A percentile compares a stretch with the other conserved stretches of the same genome.
phyloP scores from a whole-genome alignment of 2,329 filamentous ascomycete genomes.

The Blastomyces gilchristii region DNA sequence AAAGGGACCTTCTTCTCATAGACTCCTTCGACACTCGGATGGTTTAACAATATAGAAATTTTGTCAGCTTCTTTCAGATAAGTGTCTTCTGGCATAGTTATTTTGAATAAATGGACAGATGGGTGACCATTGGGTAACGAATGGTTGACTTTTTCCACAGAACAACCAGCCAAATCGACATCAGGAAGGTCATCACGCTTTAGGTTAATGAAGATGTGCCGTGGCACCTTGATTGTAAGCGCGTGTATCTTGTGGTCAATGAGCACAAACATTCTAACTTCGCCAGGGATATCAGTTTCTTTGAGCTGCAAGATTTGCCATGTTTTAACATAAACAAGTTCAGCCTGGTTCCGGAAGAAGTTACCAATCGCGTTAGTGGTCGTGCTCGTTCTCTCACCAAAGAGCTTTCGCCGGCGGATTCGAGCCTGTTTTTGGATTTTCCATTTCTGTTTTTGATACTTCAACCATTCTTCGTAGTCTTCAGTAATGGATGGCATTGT shows the following conservation, averaged over 20 bases:
- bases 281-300: conserved; percentile 70
- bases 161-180: conserved; percentile 73
- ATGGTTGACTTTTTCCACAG: conserved; percentile 86
- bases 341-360: conserved; percentile 84
- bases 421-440: conserved; percentile 91
- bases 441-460: conserved; percentile 98
- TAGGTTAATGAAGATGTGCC: conserved; percentile 83
- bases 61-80: conserved; percentile 80
- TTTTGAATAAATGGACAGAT: conserved; percentile 86
- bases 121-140: conserved; percentile 91
- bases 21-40: conserved; percentile 89
- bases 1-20: conserved; percentile 91
- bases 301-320: conserved; percentile 91
- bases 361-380: conserved; percentile 53
- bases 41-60: conserved; percentile 73
- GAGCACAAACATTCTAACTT: conserved; percentile 79
- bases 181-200: conserved; percentile 80
- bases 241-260: conserved; percentile 88
- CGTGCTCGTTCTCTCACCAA: conserved; percentile 66
- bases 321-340: conserved; percentile 77
- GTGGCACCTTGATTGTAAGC: conserved; percentile 78
- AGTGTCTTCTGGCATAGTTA: conserved; percentile 77
- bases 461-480: conserved; percentile 77
- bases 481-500: conserved; percentile 75
- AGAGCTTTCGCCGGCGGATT: conserved; percentile 74